Percentiles rank a stretch among this genome's conserved stretches.
These are phyloP conservation scores for Cyclocybe cylindracea DNA, from an alignment of 768 basidiomycete genomes.

Conservation along the genomic window DNA sequence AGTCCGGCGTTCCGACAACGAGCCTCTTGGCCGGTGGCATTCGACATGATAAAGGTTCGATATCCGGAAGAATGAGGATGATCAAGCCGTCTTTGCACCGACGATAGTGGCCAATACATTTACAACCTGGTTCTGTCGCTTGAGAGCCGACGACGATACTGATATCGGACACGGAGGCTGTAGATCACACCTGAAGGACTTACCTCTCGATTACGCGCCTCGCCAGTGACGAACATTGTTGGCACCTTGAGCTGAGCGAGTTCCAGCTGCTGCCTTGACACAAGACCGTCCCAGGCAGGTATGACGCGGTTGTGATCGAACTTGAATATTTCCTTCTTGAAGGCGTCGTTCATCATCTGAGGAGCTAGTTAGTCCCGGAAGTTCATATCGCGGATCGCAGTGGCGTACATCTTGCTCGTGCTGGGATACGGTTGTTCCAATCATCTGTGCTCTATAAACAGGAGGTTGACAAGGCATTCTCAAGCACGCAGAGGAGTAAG, in stretches of 20 bases:
- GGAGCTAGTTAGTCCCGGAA: not conserved
- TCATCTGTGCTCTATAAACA: slow-evolving; percentile 59
- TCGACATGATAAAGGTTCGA: not conserved
- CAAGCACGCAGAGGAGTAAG: slow-evolving; percentile 5
- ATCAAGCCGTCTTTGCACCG: slow-evolving; percentile 19
- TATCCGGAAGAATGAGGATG: too few species aligned
- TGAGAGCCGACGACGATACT: not conserved
- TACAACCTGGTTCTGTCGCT: slow-evolving; percentile 74
- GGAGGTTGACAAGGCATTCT: slow-evolving; percentile 1
- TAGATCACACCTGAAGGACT: slow-evolving; percentile 11
- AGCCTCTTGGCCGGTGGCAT: not conserved
- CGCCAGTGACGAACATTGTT: slow-evolving; percentile 63
- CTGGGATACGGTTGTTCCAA: slow-evolving; percentile 63
- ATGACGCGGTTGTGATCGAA: slow-evolving; percentile 74
- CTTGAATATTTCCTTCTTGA: slow-evolving; percentile 61
- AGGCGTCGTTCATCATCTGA: slow-evolving; percentile 67
- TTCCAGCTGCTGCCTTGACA: slow-evolving; percentile 66
- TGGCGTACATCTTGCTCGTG: slow-evolving; percentile 65
- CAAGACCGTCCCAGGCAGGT: slow-evolving; percentile 76
- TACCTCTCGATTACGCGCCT: slow-evolving; percentile 58
- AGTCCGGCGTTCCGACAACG: not conserved
- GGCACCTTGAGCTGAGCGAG: slow-evolving; percentile 67
- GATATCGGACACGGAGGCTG: not conserved
- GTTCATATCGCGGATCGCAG: slow-evolving; percentile 1
- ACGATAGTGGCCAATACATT: slow-evolving; percentile 64